phyloP scores from a whole-genome alignment of 2,329 filamentous ascomycete species.

The Cryphonectria radicalis region DNA sequence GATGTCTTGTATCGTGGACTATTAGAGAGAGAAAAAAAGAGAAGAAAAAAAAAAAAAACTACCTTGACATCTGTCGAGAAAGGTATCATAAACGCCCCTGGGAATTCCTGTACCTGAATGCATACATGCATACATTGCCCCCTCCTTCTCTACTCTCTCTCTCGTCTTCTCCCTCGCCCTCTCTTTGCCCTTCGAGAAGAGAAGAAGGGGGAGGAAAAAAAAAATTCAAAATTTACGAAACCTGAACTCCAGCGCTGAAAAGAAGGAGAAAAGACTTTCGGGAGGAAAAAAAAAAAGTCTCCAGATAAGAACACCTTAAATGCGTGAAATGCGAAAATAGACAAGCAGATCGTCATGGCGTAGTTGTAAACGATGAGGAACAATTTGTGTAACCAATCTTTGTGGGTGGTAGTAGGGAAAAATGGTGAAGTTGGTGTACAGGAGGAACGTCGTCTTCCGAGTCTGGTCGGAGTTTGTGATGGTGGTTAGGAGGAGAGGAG shows the following conservation, averaged over 20 bases:
- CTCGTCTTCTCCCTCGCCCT: neutral
- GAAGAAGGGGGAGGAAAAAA: neutral
- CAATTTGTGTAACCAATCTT: neutral
- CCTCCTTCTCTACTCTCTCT: neutral
- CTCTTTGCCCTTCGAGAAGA: neutral
- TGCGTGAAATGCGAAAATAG: neutral
- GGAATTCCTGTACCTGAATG: conserved; percentile 13
- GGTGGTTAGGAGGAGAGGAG: neutral
- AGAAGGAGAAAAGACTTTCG: neutral
- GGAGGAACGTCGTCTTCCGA: neutral
- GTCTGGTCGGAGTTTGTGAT: neutral
- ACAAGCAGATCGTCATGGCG: neutral
- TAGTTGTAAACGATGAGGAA: neutral
- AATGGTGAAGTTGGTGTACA: neutral
- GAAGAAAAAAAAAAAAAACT: no score
- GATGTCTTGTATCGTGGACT: neutral
- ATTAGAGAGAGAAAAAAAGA: neutral
- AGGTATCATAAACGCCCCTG: conserved; percentile 1
- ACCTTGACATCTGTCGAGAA: neutral
- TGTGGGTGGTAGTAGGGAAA: neutral
- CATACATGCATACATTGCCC: neutral
- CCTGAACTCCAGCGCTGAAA: conserved; percentile 29
- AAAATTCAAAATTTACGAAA: neutral
- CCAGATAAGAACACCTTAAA: neutral
- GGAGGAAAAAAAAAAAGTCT: conserved; percentile 1